Evolutionary conservation across 2,329 filamentous ascomycete genomes (phyloP).

Genomic region (Alternaria conjuncta): DNA sequence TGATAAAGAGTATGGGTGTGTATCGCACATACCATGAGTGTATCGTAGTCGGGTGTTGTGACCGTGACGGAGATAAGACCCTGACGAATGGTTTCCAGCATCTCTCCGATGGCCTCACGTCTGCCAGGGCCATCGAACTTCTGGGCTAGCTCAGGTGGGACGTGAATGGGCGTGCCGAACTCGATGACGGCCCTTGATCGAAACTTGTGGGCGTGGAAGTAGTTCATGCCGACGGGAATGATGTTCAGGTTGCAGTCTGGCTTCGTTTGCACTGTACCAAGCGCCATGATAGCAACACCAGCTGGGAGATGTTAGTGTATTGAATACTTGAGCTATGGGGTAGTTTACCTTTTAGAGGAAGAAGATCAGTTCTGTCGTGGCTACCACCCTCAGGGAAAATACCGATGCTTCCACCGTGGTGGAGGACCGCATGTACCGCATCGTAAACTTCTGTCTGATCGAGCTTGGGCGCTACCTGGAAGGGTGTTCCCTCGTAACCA

Average conservation of each 20-base stretch:
- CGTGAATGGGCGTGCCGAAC: slow-evolving; percentile 87
- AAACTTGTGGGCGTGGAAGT: slow-evolving; percentile 99
- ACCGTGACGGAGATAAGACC: slow-evolving; percentile 87
- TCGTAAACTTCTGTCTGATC: slow-evolving; percentile 95
- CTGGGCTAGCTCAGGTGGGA: slow-evolving; percentile 80
- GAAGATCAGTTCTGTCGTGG: slow-evolving; percentile 88
- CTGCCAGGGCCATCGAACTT: slow-evolving; percentile 76
- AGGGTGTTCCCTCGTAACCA: slow-evolving; percentile 76
- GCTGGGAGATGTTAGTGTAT: slow-evolving; percentile 57
- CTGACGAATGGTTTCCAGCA: slow-evolving; percentile 87
- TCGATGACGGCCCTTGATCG: slow-evolving; percentile 94
- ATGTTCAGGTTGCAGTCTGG: slow-evolving; percentile 91
- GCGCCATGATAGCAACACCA: slow-evolving; percentile 96
- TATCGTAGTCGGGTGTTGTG: slow-evolving; percentile 92
- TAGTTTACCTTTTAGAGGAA: slow-evolving; percentile 73
- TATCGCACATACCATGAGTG: slow-evolving; percentile 70
- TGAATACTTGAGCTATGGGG: not conserved
- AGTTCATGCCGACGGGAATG: slow-evolving; percentile 98
- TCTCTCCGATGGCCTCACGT: slow-evolving; percentile 82
- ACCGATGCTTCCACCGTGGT: slow-evolving; percentile 84
- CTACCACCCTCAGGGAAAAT: slow-evolving; percentile 98
- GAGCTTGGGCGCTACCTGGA: slow-evolving; percentile 88
- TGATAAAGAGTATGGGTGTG: fast-evolving
- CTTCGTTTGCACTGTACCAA: slow-evolving; percentile 84
- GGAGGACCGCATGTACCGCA: slow-evolving; percentile 84